Evolutionary conservation across 257 asterid genomes (phyloP), one percentile per base, ranked within the genome.

Genomic region (Eucommia ulmoides): DNA sequence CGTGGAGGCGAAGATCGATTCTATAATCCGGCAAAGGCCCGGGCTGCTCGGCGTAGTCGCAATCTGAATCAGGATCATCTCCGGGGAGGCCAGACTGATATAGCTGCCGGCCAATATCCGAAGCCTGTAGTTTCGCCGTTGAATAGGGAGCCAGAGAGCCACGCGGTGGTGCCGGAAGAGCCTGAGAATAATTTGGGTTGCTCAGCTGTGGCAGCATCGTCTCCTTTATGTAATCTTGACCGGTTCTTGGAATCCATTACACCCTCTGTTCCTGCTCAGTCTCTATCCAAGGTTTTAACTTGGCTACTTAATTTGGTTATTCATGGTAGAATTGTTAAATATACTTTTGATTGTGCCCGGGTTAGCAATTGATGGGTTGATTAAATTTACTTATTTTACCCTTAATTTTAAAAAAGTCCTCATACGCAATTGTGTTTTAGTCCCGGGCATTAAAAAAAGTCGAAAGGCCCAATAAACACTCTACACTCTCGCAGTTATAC

Each of bases 211-310:
- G n/a, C n/a, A n/a, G n/a, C n/a, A n/a, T 15, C 20, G 42, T 50
- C 76, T 45, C 65, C 71, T 41, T 52, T 62, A 67, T 80, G 88
- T 64, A 89, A 89, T 72, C 72, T 89, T 26, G 80, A 80, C 62
- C 70, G 82, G 66, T 83, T 89, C 58, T 54, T 89, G 80, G 71
- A 72, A 55, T 78, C 94, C 7, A 79, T 89, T 44, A 74, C 83
- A 47, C 98, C 98, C 54, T 76, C 86, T 24, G 82, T 79, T 18
- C 77, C 82, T 7, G 83, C 82, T 51, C 98, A 82, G 64, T 62
- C 66, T 64, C 76, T 72, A 54, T 73, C 96, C 17, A 79, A 89
- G 98, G 98, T 85, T 48, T n/a, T n/a, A n/a, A n/a, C n/a, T n/a
- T n/a, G n/a, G n/a, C n/a, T n/a, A n/a, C n/a, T n/a, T n/a, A n/a